Evolutionary conservation across 1,284 basidiomycete genomes (phyloP).

Genomic region (Tilletia caries): DNA sequence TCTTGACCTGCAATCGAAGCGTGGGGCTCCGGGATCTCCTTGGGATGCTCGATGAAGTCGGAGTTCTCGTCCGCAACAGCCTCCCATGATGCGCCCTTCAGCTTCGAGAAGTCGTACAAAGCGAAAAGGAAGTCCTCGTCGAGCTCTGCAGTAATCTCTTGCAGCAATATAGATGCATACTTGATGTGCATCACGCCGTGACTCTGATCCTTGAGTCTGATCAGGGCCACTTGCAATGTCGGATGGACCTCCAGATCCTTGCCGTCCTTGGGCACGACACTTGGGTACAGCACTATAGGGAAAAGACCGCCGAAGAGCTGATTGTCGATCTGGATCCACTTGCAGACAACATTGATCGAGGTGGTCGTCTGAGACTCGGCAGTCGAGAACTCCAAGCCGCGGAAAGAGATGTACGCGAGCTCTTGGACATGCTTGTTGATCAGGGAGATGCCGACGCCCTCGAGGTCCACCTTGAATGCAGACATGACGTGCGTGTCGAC

Average conservation of each 20-base stretch:
- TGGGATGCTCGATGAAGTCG: constrained; percentile 70
- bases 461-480: constrained; percentile 72
- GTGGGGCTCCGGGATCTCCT: constrained; percentile 75
- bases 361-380: constrained; percentile 77
- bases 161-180: constrained; percentile 89
- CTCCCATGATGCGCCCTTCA: constrained; percentile 63
- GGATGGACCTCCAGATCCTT: constrained; percentile 76
- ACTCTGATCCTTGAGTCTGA: constrained; percentile 78
- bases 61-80: constrained; percentile 28
- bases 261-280: constrained; percentile 78
- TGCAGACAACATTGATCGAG: constrained; percentile 76
- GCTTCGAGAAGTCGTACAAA: constrained; percentile 83
- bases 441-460: constrained; percentile 88
- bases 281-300: constrained; percentile 93
- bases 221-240: constrained; percentile 80
- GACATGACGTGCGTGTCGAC: constrained; percentile 68
- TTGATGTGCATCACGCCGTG: constrained; percentile 96
- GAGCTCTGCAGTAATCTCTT: constrained; percentile 89
- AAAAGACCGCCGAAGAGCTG: constrained; percentile 94
- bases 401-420: constrained; percentile 81
- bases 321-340: constrained; percentile 82
- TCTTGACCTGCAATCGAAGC: constrained; percentile 54
- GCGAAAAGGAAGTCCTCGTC: constrained; percentile 97
- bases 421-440: constrained; percentile 84
- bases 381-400: constrained; percentile 80